phyloP scores from a whole-genome alignment of 129 eudicot genomes.

The Tagetes patula region DNA sequence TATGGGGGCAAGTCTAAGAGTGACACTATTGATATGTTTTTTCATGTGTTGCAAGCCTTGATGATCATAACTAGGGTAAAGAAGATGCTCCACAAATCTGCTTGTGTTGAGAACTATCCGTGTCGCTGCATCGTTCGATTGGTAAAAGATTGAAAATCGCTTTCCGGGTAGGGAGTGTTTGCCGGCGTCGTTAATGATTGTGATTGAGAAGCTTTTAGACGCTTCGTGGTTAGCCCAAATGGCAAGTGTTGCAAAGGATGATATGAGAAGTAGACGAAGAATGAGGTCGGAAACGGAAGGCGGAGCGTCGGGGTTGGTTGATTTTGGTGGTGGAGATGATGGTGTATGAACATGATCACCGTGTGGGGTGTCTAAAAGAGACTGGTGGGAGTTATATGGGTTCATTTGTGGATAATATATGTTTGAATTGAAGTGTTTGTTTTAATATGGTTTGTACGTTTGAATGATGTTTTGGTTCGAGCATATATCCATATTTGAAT shows the following conservation, averaged over 20 bases:
- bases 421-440: not conserved
- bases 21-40: slow-evolving; percentile 48
- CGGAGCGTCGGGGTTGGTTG: not conserved
- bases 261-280: slow-evolving; percentile 39
- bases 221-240: slow-evolving; percentile 68
- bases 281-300: slow-evolving; percentile 27
- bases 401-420: slow-evolving; percentile 18
- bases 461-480: not conserved
- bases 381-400: slow-evolving; percentile 19
- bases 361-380: slow-evolving; percentile 28
- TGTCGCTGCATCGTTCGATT: slow-evolving; percentile 58
- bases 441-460: slow-evolving; percentile 1
- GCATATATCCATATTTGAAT: slow-evolving; percentile 9
- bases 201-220: slow-evolving; percentile 58
- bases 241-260: slow-evolving; percentile 39
- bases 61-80: slow-evolving; percentile 34
- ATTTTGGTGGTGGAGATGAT: slow-evolving; percentile 6
- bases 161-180: slow-evolving; percentile 30
- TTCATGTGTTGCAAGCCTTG: slow-evolving; percentile 16
- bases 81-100: slow-evolving; percentile 41
- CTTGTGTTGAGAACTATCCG: slow-evolving; percentile 48
- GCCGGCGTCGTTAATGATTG: slow-evolving; percentile 45
- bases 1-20: slow-evolving; percentile 32
- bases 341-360: not conserved
- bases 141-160: slow-evolving; percentile 52